Evolutionary conservation across 148 eudicot genomes (phyloP).

Genomic region (Cornus controversa): DNA sequence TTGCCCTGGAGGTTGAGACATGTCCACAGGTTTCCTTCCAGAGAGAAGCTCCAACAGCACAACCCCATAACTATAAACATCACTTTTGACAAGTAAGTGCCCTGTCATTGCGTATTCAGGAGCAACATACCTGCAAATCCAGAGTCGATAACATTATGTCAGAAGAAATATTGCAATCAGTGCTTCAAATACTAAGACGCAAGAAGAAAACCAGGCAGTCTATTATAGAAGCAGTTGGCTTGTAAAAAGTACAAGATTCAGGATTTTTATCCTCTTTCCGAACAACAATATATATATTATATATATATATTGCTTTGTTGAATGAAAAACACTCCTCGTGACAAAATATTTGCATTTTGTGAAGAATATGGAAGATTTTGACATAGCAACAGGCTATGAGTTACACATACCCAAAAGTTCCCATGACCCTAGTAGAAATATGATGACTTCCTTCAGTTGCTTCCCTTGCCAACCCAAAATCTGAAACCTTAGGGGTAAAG

Average conservation of each 20-base stretch:
- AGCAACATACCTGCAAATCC: conserved; percentile 75
- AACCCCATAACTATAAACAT: conserved; percentile 93
- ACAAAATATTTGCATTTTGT: neutral
- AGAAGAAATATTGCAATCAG: conserved; percentile 5
- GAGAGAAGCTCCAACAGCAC: conserved; percentile 87
- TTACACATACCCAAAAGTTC: conserved; percentile 86
- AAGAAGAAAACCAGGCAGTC: neutral
- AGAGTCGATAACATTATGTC: conserved; percentile 1
- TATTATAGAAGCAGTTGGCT: neutral
- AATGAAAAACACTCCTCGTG: no score
- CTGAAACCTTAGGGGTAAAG: conserved; percentile 94
- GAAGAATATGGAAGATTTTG: neutral
- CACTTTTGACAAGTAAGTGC: conserved; percentile 94
- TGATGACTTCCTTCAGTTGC: conserved; percentile 98
- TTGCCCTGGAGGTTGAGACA: conserved; percentile 86
- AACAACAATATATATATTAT: no score
- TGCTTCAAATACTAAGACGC: neutral
- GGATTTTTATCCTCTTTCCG: no score
- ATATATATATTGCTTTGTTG: no score
- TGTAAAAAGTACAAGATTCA: neutral
- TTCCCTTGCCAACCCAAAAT: conserved; percentile 99
- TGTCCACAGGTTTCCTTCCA: conserved; percentile 80
- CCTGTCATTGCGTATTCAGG: conserved; percentile 99
- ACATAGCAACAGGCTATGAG: neutral
- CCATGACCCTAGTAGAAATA: conserved; percentile 96